Conservation (phyloP, 2,329 filamentous ascomycete species). For the Aspergillus flavus region DNA sequence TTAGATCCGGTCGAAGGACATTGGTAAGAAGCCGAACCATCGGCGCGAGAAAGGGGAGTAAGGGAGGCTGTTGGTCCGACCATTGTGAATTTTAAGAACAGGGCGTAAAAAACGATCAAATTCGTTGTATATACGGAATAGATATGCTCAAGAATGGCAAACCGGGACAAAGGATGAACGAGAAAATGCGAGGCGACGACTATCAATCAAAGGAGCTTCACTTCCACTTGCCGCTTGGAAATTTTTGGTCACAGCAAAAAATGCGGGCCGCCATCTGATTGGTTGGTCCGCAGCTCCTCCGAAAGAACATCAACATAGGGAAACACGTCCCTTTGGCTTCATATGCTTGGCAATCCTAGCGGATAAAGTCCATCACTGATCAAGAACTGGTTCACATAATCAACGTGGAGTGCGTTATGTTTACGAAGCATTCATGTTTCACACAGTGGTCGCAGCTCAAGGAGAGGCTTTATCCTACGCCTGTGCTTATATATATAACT, state of each 20-base stretch:
- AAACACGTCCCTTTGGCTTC: too few species aligned
- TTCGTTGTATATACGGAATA: background rate
- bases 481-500: too few species aligned
- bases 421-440: too few species aligned
- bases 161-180: background rate
- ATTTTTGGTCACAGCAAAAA: conserved; percentile 14
- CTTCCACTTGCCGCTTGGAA: conserved; percentile 9
- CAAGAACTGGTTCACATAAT: too few species aligned
- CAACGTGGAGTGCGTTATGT: fast-evolving
- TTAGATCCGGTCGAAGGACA: conserved; percentile 65
- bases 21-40: conserved; percentile 46
- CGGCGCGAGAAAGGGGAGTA: conserved; percentile 38
- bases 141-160: background rate
- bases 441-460: too few species aligned
- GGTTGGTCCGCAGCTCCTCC: background rate
- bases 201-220: background rate
- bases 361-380: too few species aligned
- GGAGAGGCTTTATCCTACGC: too few species aligned
- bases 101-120: background rate
- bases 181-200: background rate
- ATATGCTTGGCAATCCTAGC: too few species aligned
- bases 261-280: conserved; percentile 20
- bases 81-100: conserved; percentile 27
- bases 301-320: background rate
- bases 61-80: conserved; percentile 38